These are phyloP conservation scores for Fusarium sp. DNA, from an alignment of 2,329 filamentous ascomycete genomes.

Conservation along the genomic window DNA sequence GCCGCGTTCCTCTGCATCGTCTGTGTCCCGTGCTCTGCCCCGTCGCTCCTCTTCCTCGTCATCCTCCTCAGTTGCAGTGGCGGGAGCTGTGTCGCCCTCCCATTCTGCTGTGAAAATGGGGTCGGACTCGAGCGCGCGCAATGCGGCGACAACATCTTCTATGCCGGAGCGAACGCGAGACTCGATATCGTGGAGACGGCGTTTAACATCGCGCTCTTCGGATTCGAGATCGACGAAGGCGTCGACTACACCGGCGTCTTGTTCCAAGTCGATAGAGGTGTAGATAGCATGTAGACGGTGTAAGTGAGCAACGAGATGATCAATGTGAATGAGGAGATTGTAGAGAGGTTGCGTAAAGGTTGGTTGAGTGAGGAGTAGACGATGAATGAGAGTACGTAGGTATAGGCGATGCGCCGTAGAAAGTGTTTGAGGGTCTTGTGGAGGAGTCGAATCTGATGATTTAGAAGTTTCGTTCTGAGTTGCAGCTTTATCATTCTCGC, in stretches of 20 bases:
- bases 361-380: conserved; percentile 72
- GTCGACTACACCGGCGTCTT: conserved; percentile 83
- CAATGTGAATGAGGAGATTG: conserved; percentile 76
- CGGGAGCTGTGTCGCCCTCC: conserved; percentile 49
- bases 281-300: conserved; percentile 81
- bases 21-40: conserved; percentile 53
- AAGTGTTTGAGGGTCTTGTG: conserved; percentile 85
- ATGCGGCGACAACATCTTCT: conserved; percentile 70
- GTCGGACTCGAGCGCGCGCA: conserved; percentile 60
- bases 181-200: conserved; percentile 72
- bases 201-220: conserved; percentile 76
- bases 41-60: conserved; percentile 19
- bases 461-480: conserved; percentile 37
- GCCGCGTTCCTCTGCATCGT: conserved; percentile 48
- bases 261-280: conserved; percentile 81
- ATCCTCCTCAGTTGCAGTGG: conserved; percentile 20
- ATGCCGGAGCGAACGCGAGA: conserved; percentile 74
- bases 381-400: conserved; percentile 73
- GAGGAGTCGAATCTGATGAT: conserved; percentile 38
- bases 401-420: conserved; percentile 83
- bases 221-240: conserved; percentile 75
- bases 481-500: conserved; percentile 17
- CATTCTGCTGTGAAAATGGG: conserved; percentile 58
- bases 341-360: conserved; percentile 74
- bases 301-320: conserved; percentile 82